Evolutionary conservation across 106 monocot genomes (phyloP), one percentile per base, ranked within the genome.

Genomic region (Acorus calamus): DNA sequence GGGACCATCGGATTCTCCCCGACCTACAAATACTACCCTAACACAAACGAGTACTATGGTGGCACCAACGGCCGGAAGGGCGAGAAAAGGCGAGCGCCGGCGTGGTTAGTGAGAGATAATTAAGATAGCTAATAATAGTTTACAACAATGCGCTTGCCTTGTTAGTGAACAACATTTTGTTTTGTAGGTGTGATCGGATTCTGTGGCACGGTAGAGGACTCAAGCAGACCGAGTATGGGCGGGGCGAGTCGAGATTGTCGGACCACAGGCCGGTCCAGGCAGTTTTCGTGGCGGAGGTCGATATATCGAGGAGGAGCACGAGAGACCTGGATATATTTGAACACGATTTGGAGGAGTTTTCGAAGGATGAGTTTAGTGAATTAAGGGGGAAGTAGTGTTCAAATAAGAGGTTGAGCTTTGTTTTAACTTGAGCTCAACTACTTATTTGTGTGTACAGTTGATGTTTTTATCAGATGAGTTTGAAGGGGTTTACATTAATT

Each of bases 1-100:
- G 93, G 93, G 2, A 4, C 14, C 11, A 83, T 93, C 68, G 43
- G 49, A 42, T 93, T 93, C 69, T 73, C 71, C 4, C 93, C 93
- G 3, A 93, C 93, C 0, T 93, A 93, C 53, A 93, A 93, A 50
- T 93, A 89, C 63, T 77, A 79, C 49, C 83, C 76, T 4, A 83
- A 93, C 64, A 83, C 89, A 0, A 83, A 89, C 60, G 52, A 64
- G 3, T 93, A 93, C 48, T 85, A 81, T 53, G 87, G 92, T 4
- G 72, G 74, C 66, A 44, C 65, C 41, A 62, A 66, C 3, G 50
- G 70, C 4, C 71, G 56, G 10, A 76, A 76, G 57, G 69, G 77
- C 4, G 75, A 83, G 45, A 93, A 89, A 44, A 76, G 62, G 52
- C 85, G 89, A 0, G 73, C 88, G 4, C 87, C 87, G 0, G 83